Evolutionary conservation across 495 filamentous ascomycete genomes (phyloP), one percentile per base, ranked within the genome.

Genomic region (Daldinia vernicosa): DNA sequence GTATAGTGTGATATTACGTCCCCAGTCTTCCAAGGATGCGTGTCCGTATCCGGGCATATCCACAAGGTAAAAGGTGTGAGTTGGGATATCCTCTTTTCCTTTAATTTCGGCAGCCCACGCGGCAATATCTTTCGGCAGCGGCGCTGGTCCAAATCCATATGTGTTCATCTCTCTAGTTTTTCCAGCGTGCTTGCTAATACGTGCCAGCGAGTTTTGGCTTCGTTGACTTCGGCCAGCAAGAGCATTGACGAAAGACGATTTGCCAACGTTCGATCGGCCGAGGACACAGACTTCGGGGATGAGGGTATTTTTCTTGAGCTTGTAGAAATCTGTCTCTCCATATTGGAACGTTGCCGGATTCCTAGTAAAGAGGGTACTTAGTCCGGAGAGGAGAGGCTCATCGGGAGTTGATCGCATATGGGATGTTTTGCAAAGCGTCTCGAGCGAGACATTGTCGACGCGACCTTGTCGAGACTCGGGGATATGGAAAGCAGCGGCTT

Each of bases 31-130:
- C 50, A 87, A 81, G 74, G 91, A 92, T 5, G 88, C 91, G 60
- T 90, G 84, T 4, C 96, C 95, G 75, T 99, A 99, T 1, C 95
- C 96, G 6, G 95, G 96, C 93, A 96, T 95, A 79, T 99, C 96
- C 37, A 97, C 81, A 11, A 95, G 72, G 7, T 89, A 82, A 55
- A 97, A 75, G 12, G 87, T 83, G 58, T 90, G 85, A 60, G 83
- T 82, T 19, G 81, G 78, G 9, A 84, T 83, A 50, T 75, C 64
- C 71, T 90, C 84, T 40, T 81, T 79, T 28, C 80, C 83, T 65
- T 85, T 84, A 52, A 58, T 60, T 26, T 63, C 32, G 27, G 43
- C 54, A 19, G 60, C 57, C 27, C 68, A 60, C 11, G 55, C 60
- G 7, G 63, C 63, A 27, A 75, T 63, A n/a, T 75, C 64, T 47